Conservation (phyloP, 129 eudicot species). For the Sambucus nigra region DNA sequence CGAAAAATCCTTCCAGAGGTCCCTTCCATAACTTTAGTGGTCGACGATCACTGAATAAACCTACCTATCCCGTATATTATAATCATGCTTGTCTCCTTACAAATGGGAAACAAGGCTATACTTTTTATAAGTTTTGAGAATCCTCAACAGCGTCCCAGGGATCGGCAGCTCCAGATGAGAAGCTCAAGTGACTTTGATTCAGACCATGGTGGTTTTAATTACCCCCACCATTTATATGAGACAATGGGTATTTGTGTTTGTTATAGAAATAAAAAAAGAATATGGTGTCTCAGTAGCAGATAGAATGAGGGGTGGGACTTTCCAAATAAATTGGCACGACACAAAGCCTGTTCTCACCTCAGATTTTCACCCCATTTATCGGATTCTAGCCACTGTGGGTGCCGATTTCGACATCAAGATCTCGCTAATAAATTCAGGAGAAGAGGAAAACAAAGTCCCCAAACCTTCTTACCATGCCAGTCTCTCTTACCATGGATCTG, state of each 20-base stretch:
- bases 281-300: too few species aligned
- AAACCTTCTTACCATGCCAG: too few species aligned
- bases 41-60: conserved; percentile 20
- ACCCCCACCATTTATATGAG: conserved; percentile 31
- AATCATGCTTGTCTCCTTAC: conserved; percentile 10
- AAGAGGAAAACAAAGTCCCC: too few species aligned
- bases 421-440: too few species aligned
- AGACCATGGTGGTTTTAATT: conserved; percentile 28
- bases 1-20: conserved; percentile 29
- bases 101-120: conserved; percentile 21
- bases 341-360: too few species aligned
- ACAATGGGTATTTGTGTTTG: conserved; percentile 22
- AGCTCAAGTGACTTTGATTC: conserved; percentile 19
- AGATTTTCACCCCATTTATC: too few species aligned
- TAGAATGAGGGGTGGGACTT: too few species aligned
- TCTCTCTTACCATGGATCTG: too few species aligned
- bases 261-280: too few species aligned
- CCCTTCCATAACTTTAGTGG: conserved; percentile 19
- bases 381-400: too few species aligned
- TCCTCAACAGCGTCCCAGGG: conserved; percentile 12
- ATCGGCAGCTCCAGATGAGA: conserved; percentile 13
- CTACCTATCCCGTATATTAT: conserved; percentile 11
- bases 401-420: too few species aligned
- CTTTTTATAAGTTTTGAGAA: conserved; percentile 8
- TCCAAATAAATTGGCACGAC: too few species aligned